Evolutionary conservation across 2,329 filamentous ascomycete species (phyloP).

Genomic region (Microthyrium microscopicum): DNA sequence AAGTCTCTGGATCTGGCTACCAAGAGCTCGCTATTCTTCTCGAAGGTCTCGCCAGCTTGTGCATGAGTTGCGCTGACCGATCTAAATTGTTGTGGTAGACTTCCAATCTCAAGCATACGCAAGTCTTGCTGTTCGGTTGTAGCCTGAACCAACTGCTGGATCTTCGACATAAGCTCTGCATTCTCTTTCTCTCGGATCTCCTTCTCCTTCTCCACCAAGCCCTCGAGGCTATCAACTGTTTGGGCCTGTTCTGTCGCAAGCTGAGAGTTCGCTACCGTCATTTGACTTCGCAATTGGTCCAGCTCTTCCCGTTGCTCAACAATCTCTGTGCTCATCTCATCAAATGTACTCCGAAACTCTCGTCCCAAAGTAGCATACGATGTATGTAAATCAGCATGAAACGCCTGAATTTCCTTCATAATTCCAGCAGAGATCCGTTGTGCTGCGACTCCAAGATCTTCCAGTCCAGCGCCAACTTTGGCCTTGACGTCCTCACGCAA

Average conservation of each 20-base stretch:
- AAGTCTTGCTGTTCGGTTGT: conserved; percentile 59
- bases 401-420: conserved; percentile 65
- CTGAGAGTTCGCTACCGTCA: conserved; percentile 51
- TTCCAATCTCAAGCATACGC: conserved; percentile 46
- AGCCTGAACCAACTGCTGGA: conserved; percentile 57
- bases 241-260: conserved; percentile 52
- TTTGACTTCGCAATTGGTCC: conserved; percentile 52
- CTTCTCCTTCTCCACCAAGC: conserved; percentile 61
- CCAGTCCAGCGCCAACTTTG: conserved; percentile 68
- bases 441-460: conserved; percentile 66
- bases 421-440: conserved; percentile 83
- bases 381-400: conserved; percentile 64
- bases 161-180: conserved; percentile 56
- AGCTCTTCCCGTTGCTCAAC: conserved; percentile 62
- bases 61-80: conserved; percentile 49
- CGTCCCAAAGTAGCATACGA: conserved; percentile 73
- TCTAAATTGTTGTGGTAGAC: conserved; percentile 47
- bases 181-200: conserved; percentile 57
- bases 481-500: conserved; percentile 76
- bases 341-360: conserved; percentile 75
- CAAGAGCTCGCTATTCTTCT: conserved; percentile 59
- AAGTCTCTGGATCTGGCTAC: conserved; percentile 49
- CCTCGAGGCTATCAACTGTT: conserved; percentile 49
- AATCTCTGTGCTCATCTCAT: conserved; percentile 60
- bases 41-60: conserved; percentile 48